Conservation (phyloP, 1,284 basidiomycete species). For the Lignosus rhinocerotis region DNA sequence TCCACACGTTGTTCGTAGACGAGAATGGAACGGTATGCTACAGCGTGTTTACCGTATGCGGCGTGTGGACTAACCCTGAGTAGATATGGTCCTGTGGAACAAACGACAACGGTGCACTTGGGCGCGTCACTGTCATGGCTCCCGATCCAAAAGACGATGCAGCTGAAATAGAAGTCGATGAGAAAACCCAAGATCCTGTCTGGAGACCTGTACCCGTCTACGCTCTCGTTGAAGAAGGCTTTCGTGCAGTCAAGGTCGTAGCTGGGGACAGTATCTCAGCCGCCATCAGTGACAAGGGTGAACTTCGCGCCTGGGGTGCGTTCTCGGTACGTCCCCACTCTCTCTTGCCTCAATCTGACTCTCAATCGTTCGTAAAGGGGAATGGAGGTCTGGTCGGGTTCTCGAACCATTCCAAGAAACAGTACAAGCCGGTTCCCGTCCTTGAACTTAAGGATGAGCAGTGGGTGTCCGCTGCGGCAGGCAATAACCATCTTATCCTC, state of each 20-base stretch:
- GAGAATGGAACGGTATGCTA: conserved; percentile 77
- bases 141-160: conserved; percentile 66
- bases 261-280: conserved; percentile 87
- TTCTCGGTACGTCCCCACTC: conserved; percentile 70
- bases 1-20: conserved; percentile 85
- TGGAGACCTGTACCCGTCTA: conserved; percentile 76
- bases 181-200: conserved; percentile 76
- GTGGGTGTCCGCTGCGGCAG: conserved; percentile 76
- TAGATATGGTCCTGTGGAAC: conserved; percentile 88
- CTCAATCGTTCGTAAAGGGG: conserved; percentile 40
- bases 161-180: conserved; percentile 69
- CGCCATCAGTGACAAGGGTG: conserved; percentile 76
- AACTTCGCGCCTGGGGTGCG: conserved; percentile 87
- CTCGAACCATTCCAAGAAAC: conserved; percentile 62
- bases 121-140: conserved; percentile 75
- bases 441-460: conserved; percentile 73
- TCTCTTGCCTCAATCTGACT: not conserved
- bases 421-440: conserved; percentile 73
- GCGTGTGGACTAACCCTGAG: not conserved
- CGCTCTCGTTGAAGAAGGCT: conserved; percentile 69
- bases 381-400: conserved; percentile 89
- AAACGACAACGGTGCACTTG: conserved; percentile 91
- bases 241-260: conserved; percentile 81
- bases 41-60: conserved; percentile 4
- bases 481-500: conserved; percentile 86